Conservation (phyloP, 768 basidiomycete genomes). For the Xerocomellus chrysenteron region DNA sequence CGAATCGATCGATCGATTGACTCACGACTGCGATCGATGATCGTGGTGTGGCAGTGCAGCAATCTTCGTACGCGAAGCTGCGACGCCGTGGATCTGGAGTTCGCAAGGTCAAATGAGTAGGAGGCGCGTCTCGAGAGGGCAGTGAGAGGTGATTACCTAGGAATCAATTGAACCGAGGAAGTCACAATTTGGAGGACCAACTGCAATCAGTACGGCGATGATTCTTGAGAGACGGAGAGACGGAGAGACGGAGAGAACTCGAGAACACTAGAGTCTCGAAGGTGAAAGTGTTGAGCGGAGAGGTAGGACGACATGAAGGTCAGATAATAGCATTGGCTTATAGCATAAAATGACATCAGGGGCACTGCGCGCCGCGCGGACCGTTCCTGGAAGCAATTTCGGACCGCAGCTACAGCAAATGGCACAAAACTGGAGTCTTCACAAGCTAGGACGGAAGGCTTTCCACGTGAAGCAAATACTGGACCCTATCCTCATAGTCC, state of each 20-base stretch:
- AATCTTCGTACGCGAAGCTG: background rate
- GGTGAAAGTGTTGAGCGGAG: no score
- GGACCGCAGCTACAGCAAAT: background rate
- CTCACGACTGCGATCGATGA: background rate
- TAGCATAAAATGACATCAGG: no score
- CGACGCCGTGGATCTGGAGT: background rate
- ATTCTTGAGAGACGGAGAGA: background rate
- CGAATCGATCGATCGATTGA: background rate
- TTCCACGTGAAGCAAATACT: background rate
- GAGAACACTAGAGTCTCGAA: background rate
- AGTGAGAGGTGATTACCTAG: background rate
- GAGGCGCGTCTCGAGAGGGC: background rate
- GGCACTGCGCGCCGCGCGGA: no score
- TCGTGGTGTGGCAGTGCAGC: background rate
- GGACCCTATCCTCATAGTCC: background rate
- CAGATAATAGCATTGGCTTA: no score
- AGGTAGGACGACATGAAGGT: background rate
- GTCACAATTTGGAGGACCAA: background rate
- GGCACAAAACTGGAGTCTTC: no score
- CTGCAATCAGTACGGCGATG: background rate
- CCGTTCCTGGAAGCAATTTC: background rate
- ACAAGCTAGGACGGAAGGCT: background rate
- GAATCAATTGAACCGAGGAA: background rate
- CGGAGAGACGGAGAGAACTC: background rate
- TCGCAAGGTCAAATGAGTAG: background rate